Percentiles rank a stretch among this genome's conserved stretches.
Conservation (phyloP, 495 filamentous ascomycete species). For the Penicillium waksmanii region DNA sequence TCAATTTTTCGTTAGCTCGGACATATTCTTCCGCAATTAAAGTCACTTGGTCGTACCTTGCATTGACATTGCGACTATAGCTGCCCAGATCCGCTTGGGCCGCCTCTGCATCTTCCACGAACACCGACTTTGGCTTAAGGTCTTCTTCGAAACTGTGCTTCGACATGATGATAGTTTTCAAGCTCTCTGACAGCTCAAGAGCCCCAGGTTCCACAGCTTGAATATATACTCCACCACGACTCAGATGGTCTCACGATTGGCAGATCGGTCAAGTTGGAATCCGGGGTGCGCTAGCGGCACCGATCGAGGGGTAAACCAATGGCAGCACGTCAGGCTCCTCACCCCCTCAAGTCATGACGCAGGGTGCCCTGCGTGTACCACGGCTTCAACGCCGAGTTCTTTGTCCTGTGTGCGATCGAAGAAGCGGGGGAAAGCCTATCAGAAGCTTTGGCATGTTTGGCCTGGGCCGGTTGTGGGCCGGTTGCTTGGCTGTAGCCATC, state of each 20-base stretch:
- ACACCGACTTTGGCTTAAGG: slow-evolving; percentile 16
- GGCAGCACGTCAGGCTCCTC: not conserved
- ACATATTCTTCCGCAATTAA: not conserved
- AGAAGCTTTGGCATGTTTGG: slow-evolving; percentile 1
- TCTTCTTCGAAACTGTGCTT: slow-evolving; percentile 17
- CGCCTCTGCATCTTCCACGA: slow-evolving; percentile 21
- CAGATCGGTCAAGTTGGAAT: slow-evolving; percentile 12
- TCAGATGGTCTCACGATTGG: slow-evolving; percentile 8
- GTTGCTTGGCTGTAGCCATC: not conserved
- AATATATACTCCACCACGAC: slow-evolving; percentile 16
- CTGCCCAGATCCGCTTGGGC: slow-evolving; percentile 13
- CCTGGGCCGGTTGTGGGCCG: not conserved
- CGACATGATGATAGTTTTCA: slow-evolving; percentile 15
- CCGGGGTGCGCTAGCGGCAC: slow-evolving; percentile 22
- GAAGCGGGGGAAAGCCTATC: not conserved
- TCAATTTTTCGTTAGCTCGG: not conserved
- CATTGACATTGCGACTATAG: slow-evolving; percentile 21
- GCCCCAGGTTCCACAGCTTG: slow-evolving; percentile 1
- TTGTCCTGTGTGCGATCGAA: slow-evolving; percentile 16
- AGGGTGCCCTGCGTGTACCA: slow-evolving; percentile 17
- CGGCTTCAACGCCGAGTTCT: not conserved
- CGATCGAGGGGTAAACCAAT: slow-evolving; percentile 10
- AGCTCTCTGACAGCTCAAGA: slow-evolving; percentile 1
- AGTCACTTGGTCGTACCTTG: slow-evolving; percentile 10
- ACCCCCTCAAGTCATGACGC: slow-evolving; percentile 2